Base-by-base conservation (phyloP, 2,329 filamentous ascomycete species). In the Stylonectria norvegica region DNA sequence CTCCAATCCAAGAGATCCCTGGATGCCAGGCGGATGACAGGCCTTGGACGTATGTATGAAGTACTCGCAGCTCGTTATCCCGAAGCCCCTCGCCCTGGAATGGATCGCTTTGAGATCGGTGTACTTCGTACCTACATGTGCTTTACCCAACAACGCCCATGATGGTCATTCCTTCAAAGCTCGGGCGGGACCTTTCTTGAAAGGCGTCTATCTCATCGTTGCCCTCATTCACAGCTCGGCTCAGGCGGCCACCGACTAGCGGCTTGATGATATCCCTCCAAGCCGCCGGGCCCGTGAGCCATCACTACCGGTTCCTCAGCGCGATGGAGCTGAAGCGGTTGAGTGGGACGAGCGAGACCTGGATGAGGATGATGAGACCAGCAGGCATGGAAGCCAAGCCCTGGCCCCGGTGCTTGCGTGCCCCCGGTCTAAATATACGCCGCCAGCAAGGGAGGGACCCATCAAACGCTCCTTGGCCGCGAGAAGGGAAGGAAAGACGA, bases 291-390 rank as follows among this genome's bases (percentile, higher is more conserved):
- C 30, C 30, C 30, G 17, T 19, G 14, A 9, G 8, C n/a, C 8
- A 6, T 16, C 11, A 19, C 30, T 7, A 32, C 8, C 30, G 9
- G 19, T 17, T 14, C n/a, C n/a, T n/a, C n/a, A n/a, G n/a, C n/a
- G n/a, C n/a, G 30, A 29, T 29, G 6, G 27, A 10, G 12, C 22
- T 12, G 22, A 12, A 29, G 6, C 15, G 30, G n/a, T n/a, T n/a
- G 9, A 8, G 30, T 32, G 30, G 30, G 16, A 19, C 16, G 30
- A 19, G 16, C 30, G 14, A 19, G 27, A 30, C 16, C 19, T 7
- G 17, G 14, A 32, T 32, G 15, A 32, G 30, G 17, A 5, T 32
- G 14, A 32, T 32, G 15, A 32, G 30, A 32, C 30, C 30, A 32
- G 30, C 5, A 18, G n/a, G n/a, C n/a, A n/a, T n/a, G n/a, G n/a